phyloP scores from a whole-genome alignment of 2,329 filamentous ascomycete species.

The Ophiocordyceps camponoti-rufipedis region DNA sequence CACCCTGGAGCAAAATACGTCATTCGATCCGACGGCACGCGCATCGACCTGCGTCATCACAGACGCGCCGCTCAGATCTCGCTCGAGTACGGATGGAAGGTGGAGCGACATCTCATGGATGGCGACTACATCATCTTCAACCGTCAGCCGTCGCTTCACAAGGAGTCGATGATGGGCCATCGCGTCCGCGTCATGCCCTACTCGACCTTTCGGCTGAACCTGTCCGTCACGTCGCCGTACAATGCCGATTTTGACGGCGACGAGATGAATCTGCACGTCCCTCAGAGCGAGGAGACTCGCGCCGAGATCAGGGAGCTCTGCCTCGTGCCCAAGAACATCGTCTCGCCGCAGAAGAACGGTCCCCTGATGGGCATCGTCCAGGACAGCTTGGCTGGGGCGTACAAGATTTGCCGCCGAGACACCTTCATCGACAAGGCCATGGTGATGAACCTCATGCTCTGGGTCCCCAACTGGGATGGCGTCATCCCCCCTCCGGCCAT shows the following conservation, averaged over 20 bases:
- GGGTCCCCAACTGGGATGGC: conserved; percentile 96
- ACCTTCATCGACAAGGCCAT: conserved; percentile 77
- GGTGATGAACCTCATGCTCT: conserved; percentile 93
- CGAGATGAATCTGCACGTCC: conserved; percentile 99
- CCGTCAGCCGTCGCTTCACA: conserved; percentile 95
- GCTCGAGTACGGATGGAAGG: conserved; percentile 94
- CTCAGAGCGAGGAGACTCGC: conserved; percentile 89
- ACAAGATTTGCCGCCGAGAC: conserved; percentile 90
- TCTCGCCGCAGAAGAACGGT: conserved; percentile 90
- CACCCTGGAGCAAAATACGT: conserved; percentile 96
- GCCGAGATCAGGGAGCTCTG: conserved; percentile 89
- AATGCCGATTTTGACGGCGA: conserved; percentile 99
- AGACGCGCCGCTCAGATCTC: conserved; percentile 73
- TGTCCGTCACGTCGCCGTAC: conserved; percentile 96
- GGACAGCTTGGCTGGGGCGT: conserved; percentile 87
- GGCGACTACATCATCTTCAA: conserved; percentile 99
- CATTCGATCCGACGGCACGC: conserved; percentile 78
- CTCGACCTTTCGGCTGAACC: conserved; percentile 91
- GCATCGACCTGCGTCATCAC: conserved; percentile 88
- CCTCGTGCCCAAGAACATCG: conserved; percentile 96
- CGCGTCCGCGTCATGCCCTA: conserved; percentile 96
- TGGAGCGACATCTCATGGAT: conserved; percentile 89
- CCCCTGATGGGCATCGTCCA: conserved; percentile 99
- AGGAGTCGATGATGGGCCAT: conserved; percentile 99
- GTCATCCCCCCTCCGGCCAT: conserved; percentile 89